These are phyloP conservation scores for Neofusicoccum kwambonambiense DNA, from an alignment of 2,329 filamentous ascomycete species.

Conservation along the genomic window DNA sequence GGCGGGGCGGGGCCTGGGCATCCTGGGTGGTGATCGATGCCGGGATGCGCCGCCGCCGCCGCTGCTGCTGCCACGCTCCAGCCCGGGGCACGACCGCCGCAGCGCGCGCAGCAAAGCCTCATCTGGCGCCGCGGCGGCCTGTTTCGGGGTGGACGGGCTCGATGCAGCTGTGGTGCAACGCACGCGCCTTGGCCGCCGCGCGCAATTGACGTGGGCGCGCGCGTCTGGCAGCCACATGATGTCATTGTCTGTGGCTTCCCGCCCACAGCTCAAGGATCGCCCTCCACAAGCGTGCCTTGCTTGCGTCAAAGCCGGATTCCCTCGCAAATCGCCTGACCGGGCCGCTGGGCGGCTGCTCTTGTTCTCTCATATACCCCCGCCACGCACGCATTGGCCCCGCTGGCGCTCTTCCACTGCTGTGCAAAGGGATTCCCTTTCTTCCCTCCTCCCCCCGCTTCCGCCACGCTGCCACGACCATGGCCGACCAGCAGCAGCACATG, in stretches of 20 bases:
- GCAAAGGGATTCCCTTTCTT: background rate
- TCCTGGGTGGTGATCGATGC: constrained; percentile 2
- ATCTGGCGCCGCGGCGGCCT: background rate
- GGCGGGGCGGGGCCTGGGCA: constrained; percentile 4
- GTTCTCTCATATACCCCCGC: background rate
- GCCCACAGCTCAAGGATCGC: background rate
- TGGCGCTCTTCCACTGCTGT: background rate
- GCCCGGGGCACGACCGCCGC: background rate
- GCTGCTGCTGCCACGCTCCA: background rate
- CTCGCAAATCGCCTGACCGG: too few species aligned
- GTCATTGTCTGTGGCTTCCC: constrained; percentile 1
- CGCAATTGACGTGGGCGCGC: background rate
- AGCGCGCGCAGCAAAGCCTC: background rate
- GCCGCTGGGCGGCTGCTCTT: background rate
- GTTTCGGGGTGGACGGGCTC: too few species aligned
- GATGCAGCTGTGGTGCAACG: background rate
- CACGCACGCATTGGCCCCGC: background rate
- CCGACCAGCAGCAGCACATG: constrained; percentile 41
- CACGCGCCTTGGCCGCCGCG: background rate
- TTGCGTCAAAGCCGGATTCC: constrained; percentile 12
- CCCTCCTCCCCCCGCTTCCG: background rate
- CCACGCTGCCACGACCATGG: background rate
- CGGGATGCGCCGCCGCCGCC: background rate
- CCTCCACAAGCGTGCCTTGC: background rate
- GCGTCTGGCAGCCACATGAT: constrained; percentile 16